Percentiles rank a stretch among this genome's conserved stretches.
Evolutionary conservation across 495 filamentous ascomycete species (phyloP).

Genomic region (Patellaria atrata): DNA sequence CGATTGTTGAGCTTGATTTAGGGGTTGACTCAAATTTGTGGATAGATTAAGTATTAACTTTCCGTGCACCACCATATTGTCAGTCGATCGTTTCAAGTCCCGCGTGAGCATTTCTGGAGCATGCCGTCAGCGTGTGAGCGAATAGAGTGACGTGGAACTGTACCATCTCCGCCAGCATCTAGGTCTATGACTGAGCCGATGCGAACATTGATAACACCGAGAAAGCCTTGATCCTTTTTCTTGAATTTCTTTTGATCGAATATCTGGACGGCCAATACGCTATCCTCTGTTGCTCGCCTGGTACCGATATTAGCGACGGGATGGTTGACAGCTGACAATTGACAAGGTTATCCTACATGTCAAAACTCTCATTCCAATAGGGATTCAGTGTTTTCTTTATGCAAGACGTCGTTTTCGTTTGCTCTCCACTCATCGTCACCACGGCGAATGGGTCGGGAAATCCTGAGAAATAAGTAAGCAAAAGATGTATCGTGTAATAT

Average conservation of each 20-base stretch:
- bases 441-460: conserved; percentile 97
- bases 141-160: conserved; percentile 20
- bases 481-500: too few relatives aligned
- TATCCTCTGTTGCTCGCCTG: conserved; percentile 80
- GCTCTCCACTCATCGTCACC: conserved; percentile 88
- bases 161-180: conserved; percentile 81
- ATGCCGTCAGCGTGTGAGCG: conserved; percentile 6
- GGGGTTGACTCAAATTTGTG: conserved; percentile 58
- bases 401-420: conserved; percentile 87
- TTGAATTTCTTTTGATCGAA: conserved; percentile 99
- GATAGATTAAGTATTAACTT: conserved; percentile 94
- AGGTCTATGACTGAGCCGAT: conserved; percentile 88
- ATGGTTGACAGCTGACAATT: not conserved
- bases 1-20: conserved; percentile 20
- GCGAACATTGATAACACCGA: conserved; percentile 93
- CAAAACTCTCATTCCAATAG: conserved; percentile 98
- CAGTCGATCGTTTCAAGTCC: conserved; percentile 94
- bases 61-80: conserved; percentile 93
- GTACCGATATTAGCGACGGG: conserved; percentile 6
- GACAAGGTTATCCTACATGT: conserved; percentile 52
- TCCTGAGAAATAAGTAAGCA: conserved; percentile 33
- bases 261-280: conserved; percentile 92
- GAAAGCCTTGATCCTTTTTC: conserved; percentile 98
- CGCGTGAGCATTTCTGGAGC: conserved; percentile 82
- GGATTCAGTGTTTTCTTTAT: conserved; percentile 96